Evolutionary conservation across 106 monocot genomes (phyloP), one percentile per base, ranked within the genome.

Genomic region (Iris macrosiphon): DNA sequence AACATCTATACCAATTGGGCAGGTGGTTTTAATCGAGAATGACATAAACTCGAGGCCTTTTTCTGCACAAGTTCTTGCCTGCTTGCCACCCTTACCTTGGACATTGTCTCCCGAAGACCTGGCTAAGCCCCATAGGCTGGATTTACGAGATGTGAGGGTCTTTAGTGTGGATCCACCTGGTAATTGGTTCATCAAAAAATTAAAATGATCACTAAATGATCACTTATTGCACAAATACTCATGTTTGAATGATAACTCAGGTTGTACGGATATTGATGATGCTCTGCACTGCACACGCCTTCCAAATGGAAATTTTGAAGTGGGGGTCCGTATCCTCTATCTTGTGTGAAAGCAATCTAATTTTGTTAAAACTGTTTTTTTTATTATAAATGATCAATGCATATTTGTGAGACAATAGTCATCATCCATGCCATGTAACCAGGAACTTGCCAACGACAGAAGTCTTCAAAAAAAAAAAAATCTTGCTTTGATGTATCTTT

Each of bases 111-210:
- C 78, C 42, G 68, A 87, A 60, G 83, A 91, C 72, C 33, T 99
- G 45, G 59, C 69, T 63, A 83, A 80, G 41, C 72, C 78, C 50
- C 70, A 79, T 63, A 87, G 98, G 78, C 57, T 87, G 61, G 98
- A 99, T 59, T 63, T 99, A 30, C 76, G 87, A 9, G 64, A 87
- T 70, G 7, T 87, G 46, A 80, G 91, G 41, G 98, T 99, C n/a
- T 99, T 91, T 63, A 99, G 98, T 76, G 98, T 99, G 65, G 98
- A 99, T 22, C 98, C 98, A 53, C 98, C 98, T 49, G 98, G 98
- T 91, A 75, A 59, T 31, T 56, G 62, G 26, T 12, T 45, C 21
- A 46, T 61, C 32, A 31, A 47, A 18, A 16, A 21, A 16, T 65
- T 21, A 42, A 28, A 30, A 9, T 55, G 21, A 15, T 41, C 9